Conservation (phyloP, 1,284 basidiomycete genomes). For the Xerocomus nothofagi region DNA sequence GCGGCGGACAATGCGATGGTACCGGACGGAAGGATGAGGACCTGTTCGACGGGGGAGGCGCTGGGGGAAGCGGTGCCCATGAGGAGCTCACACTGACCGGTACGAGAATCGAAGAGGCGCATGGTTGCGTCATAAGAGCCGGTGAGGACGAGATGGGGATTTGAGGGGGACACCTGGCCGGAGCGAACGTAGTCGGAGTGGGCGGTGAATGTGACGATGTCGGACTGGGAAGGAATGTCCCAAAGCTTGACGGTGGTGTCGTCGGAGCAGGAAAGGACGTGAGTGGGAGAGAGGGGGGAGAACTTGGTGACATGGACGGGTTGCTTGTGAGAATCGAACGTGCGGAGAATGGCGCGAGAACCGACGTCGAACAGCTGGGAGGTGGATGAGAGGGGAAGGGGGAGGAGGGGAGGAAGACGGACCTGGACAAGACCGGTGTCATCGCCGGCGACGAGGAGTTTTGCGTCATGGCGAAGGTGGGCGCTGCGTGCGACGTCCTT, state of each 20-base stretch:
- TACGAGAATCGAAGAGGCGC: conserved; percentile 85
- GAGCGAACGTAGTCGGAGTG: conserved; percentile 97
- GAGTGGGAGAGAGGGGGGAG: conserved; percentile 77
- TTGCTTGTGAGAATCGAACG: conserved; percentile 90
- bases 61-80: conserved; percentile 61
- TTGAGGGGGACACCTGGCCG: conserved; percentile 81
- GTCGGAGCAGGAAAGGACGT: conserved; percentile 93
- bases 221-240: conserved; percentile 91
- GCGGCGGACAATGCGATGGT: conserved; percentile 85
- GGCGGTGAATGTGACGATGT: conserved; percentile 75
- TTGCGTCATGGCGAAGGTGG: conserved; percentile 88
- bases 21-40: conserved; percentile 90
- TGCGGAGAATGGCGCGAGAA: conserved; percentile 91
- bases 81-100: conserved; percentile 78
- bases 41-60: conserved; percentile 85
- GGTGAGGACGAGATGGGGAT: conserved; percentile 85
- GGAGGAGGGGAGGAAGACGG: conserved; percentile 9
- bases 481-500: conserved; percentile 93
- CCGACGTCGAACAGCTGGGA: conserved; percentile 90
- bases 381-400: conserved; percentile 13
- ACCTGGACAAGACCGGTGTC: conserved; percentile 94
- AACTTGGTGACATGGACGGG: conserved; percentile 95
- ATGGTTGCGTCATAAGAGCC: conserved; percentile 96
- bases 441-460: conserved; percentile 92
- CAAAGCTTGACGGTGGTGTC: conserved; percentile 93